These are phyloP conservation scores for Xylariales sp. DNA, from an alignment of 2,329 filamentous ascomycete genomes.

Conservation along the genomic window DNA sequence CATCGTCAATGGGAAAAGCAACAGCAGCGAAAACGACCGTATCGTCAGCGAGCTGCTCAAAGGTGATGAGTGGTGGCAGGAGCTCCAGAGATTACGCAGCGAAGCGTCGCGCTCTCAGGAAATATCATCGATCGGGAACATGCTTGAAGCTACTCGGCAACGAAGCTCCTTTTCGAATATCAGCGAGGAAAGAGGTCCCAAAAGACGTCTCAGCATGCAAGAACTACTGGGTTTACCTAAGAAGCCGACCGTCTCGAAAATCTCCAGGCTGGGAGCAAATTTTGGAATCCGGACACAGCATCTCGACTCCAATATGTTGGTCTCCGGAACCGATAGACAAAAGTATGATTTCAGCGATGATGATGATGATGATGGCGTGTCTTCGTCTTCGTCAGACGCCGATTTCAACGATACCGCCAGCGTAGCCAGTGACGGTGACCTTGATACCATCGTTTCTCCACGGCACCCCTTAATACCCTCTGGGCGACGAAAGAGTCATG, in stretches of 20 bases:
- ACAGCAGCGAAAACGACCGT: conserved; percentile 50
- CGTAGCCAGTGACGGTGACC: conserved; percentile 37
- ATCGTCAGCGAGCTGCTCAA: conserved; percentile 62
- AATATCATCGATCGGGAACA: conserved; percentile 36
- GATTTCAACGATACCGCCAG: conserved; percentile 36
- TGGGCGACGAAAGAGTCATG: conserved; percentile 35
- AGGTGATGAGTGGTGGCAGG: conserved; percentile 79
- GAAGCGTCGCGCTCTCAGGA: conserved; percentile 39
- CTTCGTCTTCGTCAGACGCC: conserved; percentile 19
- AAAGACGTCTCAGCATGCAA: conserved; percentile 43
- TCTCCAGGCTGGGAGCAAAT: conserved; percentile 57
- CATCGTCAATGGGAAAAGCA: conserved; percentile 67
- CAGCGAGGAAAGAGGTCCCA: conserved; percentile 17
- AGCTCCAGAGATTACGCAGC: conserved; percentile 56
- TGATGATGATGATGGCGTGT: conserved; percentile 19
- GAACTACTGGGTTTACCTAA: conserved; percentile 59
- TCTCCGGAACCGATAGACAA: conserved; percentile 18
- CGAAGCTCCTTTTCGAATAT: conserved; percentile 40
- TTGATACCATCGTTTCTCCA: conserved; percentile 29
- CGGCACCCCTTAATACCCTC: conserved; percentile 21
- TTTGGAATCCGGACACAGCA: conserved; percentile 74
- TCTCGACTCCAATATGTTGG: conserved; percentile 58
- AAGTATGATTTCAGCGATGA: conserved; percentile 18
- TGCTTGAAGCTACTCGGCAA: conserved; percentile 39
- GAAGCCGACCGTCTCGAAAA: conserved; percentile 48